Percentiles rank a stretch among this genome's conserved stretches.
Evolutionary conservation across 1,139 yeast species (phyloP).

Genomic region (Yamadazyma taylorii): DNA sequence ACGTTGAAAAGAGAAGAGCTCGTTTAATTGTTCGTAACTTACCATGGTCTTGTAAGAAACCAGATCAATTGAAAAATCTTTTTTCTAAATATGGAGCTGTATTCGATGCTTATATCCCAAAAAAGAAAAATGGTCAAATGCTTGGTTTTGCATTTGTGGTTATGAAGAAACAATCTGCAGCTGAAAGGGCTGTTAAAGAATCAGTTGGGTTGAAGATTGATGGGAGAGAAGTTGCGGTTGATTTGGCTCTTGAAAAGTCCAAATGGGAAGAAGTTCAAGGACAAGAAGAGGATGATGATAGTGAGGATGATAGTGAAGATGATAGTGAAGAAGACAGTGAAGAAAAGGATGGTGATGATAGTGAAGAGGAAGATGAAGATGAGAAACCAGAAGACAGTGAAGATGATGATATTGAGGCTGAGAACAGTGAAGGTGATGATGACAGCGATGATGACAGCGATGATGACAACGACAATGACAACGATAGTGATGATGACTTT

Average conservation of each 20-base stretch:
- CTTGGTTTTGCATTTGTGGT: conserved; percentile 94
- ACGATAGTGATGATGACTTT: conserved; percentile 32
- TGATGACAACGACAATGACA: conserved; percentile 34
- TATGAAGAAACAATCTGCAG: conserved; percentile 78
- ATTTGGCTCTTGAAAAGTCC: conserved; percentile 85
- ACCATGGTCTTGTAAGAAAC: conserved; percentile 93
- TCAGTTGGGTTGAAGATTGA: conserved; percentile 74
- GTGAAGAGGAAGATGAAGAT: conserved; percentile 26
- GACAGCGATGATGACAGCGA: conserved; percentile 34
- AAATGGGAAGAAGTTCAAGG: conserved; percentile 61
- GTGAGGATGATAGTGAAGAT: conserved; percentile 28
- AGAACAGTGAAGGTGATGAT: too few species aligned
- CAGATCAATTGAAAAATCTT: conserved; percentile 64
- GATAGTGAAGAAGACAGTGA: conserved; percentile 25
- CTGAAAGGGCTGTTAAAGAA: conserved; percentile 78
- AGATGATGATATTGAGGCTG: conserved; percentile 33
- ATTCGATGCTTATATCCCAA: conserved; percentile 85
- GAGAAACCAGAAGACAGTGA: conserved; percentile 40
- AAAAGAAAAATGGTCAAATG: conserved; percentile 86
- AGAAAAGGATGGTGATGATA: conserved; percentile 25
- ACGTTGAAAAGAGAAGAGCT: conserved; percentile 67
- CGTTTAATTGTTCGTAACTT: conserved; percentile 85
- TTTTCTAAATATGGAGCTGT: conserved; percentile 85
- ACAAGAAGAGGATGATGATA: conserved; percentile 43
- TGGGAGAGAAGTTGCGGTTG: conserved; percentile 93